A percentile compares a stretch with the other conserved stretches of the same genome.
phyloP scores from a whole-genome alignment of 2,329 filamentous ascomycete species.

The Zasmidium angulare region DNA sequence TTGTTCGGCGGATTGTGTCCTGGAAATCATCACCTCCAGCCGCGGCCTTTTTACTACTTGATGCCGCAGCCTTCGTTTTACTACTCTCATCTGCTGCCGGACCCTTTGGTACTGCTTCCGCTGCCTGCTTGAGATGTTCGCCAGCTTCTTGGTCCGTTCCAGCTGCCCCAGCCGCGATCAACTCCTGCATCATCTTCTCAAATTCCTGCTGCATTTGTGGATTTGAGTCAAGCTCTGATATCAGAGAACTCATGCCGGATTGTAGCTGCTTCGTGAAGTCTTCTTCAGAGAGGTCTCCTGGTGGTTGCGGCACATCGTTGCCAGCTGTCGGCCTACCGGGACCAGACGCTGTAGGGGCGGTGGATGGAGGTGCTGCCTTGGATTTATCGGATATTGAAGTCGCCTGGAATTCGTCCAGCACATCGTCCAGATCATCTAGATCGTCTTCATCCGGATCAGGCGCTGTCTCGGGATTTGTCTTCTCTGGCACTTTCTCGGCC shows the following conservation, averaged over 20 bases:
- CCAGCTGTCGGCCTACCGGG: slow-evolving; percentile 37
- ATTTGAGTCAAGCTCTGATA: slow-evolving; percentile 64
- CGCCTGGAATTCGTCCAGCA: slow-evolving; percentile 85
- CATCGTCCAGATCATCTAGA: slow-evolving; percentile 88
- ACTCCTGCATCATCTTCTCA: slow-evolving; percentile 49
- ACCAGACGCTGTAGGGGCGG: slow-evolving; percentile 38
- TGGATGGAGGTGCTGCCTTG: slow-evolving; percentile 25
- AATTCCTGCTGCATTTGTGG: slow-evolving; percentile 76
- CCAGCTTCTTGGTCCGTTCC: slow-evolving; percentile 33
- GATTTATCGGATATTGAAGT: slow-evolving; percentile 52
- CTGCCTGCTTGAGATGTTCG: slow-evolving; percentile 34
- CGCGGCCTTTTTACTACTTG: slow-evolving; percentile 9
- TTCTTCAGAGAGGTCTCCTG: slow-evolving; percentile 52
- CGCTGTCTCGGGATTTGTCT: slow-evolving; percentile 28
- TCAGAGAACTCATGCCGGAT: slow-evolving; percentile 80
- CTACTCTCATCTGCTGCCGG: slow-evolving; percentile 16
- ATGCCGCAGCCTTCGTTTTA: slow-evolving; percentile 20
- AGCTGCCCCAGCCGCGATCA: slow-evolving; percentile 55
- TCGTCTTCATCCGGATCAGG: slow-evolving; percentile 93
- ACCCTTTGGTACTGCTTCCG: slow-evolving; percentile 29
- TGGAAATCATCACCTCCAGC: slow-evolving; percentile 67
- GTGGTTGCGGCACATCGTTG: slow-evolving; percentile 31
- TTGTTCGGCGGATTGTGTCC: slow-evolving; percentile 87
- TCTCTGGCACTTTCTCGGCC: slow-evolving; percentile 28
- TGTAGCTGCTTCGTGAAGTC: slow-evolving; percentile 86